Evolutionary conservation across 768 basidiomycete species (phyloP).

Genomic region (Fistulinella prunicolor): DNA sequence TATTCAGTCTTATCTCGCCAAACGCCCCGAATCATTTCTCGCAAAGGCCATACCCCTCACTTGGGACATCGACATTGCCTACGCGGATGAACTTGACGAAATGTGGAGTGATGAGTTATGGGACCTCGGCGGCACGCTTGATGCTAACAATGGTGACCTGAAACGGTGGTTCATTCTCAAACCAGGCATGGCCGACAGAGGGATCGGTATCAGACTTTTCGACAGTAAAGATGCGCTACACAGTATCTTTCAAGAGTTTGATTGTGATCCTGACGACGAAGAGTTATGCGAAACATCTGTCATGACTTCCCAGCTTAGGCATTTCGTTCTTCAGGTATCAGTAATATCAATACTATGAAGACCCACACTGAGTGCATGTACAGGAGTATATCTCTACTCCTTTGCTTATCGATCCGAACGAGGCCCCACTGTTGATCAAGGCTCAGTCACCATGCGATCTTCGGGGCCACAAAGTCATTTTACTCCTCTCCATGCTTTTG

Average conservation of each 20-base stretch:
- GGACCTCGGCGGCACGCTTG: constrained; percentile 70
- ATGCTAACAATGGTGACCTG: constrained; percentile 27
- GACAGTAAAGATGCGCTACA: constrained; percentile 69
- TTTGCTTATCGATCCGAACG: constrained; percentile 69
- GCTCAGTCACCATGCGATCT: constrained; percentile 22
- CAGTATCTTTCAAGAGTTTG: constrained; percentile 79
- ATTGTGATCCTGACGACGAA: constrained; percentile 52
- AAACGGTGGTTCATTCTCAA: constrained; percentile 90
- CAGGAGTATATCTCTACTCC: constrained; percentile 87
- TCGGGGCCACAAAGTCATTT: constrained; percentile 59
- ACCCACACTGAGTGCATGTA: constrained; percentile 2
- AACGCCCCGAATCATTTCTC: constrained; percentile 61
- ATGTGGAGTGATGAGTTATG: constrained; percentile 90
- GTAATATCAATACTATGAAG: constrained; percentile 1
- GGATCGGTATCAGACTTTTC: constrained; percentile 92
- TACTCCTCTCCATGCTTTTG: background rate
- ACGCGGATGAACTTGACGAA: constrained; percentile 93
- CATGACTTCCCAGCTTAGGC: constrained; percentile 81
- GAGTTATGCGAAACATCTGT: constrained; percentile 49
- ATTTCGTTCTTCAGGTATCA: constrained; percentile 91
- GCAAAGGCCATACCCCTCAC: constrained; percentile 61
- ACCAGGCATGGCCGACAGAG: constrained; percentile 95
- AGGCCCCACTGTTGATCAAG: constrained; percentile 32
- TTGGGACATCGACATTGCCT: constrained; percentile 82
- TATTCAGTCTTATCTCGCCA: constrained; percentile 67